Evolutionary conservation across 1,284 basidiomycete species (phyloP), one percentile per base, ranked within the genome.

Genomic region (Ceratobasidium sp.): DNA sequence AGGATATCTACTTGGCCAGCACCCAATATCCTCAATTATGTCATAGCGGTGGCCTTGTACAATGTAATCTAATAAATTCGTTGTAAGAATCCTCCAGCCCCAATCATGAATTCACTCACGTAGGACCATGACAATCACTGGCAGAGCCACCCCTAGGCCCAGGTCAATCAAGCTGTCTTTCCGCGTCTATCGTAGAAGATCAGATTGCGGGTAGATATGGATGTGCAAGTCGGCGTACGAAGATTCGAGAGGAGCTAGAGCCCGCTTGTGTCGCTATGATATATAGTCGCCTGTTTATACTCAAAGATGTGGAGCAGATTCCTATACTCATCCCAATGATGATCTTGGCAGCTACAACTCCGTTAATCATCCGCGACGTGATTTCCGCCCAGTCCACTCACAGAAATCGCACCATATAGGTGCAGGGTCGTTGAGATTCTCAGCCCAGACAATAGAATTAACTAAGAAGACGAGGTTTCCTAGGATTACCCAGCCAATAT

Each of bases 351-450:
- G 83, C 87, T 4, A 85, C 79, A 1, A 78, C 77, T 47, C 31
- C 14, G 29, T n/a, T 51, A 4, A 51, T n/a, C n/a, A n/a, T n/a
- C n/a, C n/a, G n/a, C n/a, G 22, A n/a, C 6, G 17, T 24, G 17
- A 19, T 5, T 51, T 6, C 48, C 22, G 19, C 17, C 22, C 6
- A 17, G 22, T 51, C 3, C 22, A 50, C 62, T 50, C 9, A 64
- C 90, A 86, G 76, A 94, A 91, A 79, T 94, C 93, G 78, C 93
- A 94, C 89, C 90, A 94, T 0, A 90, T 83, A 0, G 90, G 90
- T 0, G 88, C 87, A 54, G 79, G 82, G 78, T 91, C 87, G 11
- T 86, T 82, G 1, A 85, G 84, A 78, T 89, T 90, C 44, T 87
- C 84, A 67, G 85, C 84, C 93, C 93, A 95, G 17, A 93, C 80